Conservation (phyloP, 2,329 filamentous ascomycete species). For the Penicillium sp. region DNA sequence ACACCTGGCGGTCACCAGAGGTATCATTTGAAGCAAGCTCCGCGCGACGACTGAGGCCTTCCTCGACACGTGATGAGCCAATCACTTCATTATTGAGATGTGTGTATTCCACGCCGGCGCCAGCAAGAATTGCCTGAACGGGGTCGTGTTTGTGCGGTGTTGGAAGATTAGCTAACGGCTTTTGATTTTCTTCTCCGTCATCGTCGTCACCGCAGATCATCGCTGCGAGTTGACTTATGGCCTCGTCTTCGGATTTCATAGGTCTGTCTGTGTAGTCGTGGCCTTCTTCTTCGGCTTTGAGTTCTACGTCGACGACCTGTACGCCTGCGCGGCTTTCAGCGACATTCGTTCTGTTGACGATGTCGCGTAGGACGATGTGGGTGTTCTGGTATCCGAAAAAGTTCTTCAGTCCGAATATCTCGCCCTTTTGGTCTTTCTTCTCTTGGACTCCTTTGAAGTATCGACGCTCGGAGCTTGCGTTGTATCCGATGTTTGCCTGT, state of each 20-base stretch:
- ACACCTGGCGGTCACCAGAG: constrained; percentile 36
- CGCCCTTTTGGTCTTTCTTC: constrained; percentile 75
- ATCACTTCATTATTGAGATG: constrained; percentile 96
- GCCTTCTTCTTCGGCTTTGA: constrained; percentile 59
- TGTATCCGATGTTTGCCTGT: constrained; percentile 96
- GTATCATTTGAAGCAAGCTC: constrained; percentile 46
- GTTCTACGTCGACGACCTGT: constrained; percentile 71
- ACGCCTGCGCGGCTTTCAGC: constrained; percentile 89
- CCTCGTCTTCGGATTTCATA: constrained; percentile 60
- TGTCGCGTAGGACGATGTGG: constrained; percentile 81
- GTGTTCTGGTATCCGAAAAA: constrained; percentile 79
- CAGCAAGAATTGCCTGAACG: constrained; percentile 82
- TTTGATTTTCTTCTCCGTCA: constrained; percentile 17
- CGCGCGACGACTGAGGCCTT: constrained; percentile 74
- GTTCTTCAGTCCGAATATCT: constrained; percentile 89
- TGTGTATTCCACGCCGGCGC: constrained; percentile 88
- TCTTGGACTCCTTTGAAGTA: constrained; percentile 97
- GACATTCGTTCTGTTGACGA: constrained; percentile 97
- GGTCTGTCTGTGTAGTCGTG: constrained; percentile 49
- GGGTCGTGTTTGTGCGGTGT: constrained; percentile 62
- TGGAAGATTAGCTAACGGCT: constrained; percentile 15
- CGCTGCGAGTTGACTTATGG: constrained; percentile 70
- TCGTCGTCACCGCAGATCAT: constrained; percentile 50
- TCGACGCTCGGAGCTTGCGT: constrained; percentile 82
- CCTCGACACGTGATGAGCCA: constrained; percentile 88